These are phyloP conservation scores for Porosira glacialis DNA, from an alignment of 352 stramenopile genomes.

Conservation along the genomic window DNA sequence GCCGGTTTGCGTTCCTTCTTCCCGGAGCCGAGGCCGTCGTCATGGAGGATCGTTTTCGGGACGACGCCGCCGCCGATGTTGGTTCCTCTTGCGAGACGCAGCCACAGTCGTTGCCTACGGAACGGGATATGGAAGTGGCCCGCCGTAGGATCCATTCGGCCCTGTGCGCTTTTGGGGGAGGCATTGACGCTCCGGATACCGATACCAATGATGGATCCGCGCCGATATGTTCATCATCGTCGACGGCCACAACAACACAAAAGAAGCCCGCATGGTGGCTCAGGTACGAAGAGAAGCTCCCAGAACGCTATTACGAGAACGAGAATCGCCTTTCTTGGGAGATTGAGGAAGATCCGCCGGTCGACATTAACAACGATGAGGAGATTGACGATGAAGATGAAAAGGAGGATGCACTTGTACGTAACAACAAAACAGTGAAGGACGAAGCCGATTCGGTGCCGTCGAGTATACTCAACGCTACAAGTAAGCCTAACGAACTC, in stretches of 20 bases:
- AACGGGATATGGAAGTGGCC: conserved; percentile 19
- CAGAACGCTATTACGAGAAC: conserved; percentile 68
- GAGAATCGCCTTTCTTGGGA: conserved; percentile 76
- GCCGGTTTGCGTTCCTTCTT: conserved; percentile 62
- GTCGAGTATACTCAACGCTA: neutral
- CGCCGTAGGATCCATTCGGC: conserved; percentile 28
- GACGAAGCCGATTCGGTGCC: conserved; percentile 1
- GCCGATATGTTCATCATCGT: conserved; percentile 35
- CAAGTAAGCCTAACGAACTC: conserved; percentile 9
- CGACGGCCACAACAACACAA: conserved; percentile 9
- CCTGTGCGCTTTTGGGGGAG: conserved; percentile 43
- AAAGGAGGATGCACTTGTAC: conserved; percentile 1
- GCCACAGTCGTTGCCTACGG: neutral
- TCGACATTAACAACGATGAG: conserved; percentile 28
- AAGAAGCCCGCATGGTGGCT: conserved; percentile 12
- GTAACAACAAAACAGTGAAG: conserved; percentile 7
- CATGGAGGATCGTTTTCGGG: neutral
- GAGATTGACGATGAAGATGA: conserved; percentile 5
- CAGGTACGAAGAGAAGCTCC: conserved; percentile 62
- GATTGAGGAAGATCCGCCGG: conserved; percentile 57
- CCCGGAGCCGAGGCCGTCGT: conserved; percentile 58
- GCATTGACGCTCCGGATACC: conserved; percentile 11
- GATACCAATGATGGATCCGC: conserved; percentile 42
- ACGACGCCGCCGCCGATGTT: no score
- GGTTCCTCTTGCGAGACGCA: no score